These are phyloP conservation scores for Fraxinus quadrangulata DNA, from an alignment of 257 asterid genomes.

Conservation along the genomic window DNA sequence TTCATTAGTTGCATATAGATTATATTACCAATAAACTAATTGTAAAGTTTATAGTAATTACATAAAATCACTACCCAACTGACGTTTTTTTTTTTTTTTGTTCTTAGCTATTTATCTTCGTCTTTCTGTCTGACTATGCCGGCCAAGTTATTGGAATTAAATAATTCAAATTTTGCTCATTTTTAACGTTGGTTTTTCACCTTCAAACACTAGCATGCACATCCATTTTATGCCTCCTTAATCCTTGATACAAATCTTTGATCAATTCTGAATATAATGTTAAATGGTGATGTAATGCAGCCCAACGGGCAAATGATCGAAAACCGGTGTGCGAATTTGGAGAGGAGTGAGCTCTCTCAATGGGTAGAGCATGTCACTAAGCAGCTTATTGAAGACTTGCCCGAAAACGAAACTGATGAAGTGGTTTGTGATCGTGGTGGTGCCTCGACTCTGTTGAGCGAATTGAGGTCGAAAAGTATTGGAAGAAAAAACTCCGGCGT, in stretches of 20 bases:
- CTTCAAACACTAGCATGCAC: conserved; percentile 42
- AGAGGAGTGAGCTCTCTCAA: conserved; percentile 50
- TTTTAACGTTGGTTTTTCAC: conserved; percentile 33
- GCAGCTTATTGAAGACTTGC: conserved; percentile 60
- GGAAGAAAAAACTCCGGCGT: conserved; percentile 13
- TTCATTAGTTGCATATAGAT: conserved; percentile 13
- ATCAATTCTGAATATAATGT: too few species aligned
- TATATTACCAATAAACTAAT: background rate
- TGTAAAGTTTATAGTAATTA: background rate
- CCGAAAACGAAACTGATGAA: conserved; percentile 29
- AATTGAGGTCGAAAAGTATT: conserved; percentile 39
- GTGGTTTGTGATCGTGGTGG: background rate
- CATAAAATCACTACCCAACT: conserved; percentile 44
- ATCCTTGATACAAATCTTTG: background rate
- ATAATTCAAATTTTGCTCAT: conserved; percentile 18
- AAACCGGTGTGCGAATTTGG: conserved; percentile 19
- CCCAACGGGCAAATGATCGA: conserved; percentile 41
- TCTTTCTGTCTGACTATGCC: conserved; percentile 65
- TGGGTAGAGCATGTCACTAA: conserved; percentile 72
- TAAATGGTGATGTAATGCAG: too few species aligned
- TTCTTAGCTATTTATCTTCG: conserved; percentile 36
- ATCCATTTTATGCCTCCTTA: conserved; percentile 29
- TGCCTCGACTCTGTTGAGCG: conserved; percentile 36
- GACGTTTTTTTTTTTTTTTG: conserved; percentile 43
- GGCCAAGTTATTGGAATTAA: conserved; percentile 46